These are phyloP conservation scores for Daldinia vernicosa DNA, from an alignment of 495 filamentous ascomycete species.

Conservation along the genomic window DNA sequence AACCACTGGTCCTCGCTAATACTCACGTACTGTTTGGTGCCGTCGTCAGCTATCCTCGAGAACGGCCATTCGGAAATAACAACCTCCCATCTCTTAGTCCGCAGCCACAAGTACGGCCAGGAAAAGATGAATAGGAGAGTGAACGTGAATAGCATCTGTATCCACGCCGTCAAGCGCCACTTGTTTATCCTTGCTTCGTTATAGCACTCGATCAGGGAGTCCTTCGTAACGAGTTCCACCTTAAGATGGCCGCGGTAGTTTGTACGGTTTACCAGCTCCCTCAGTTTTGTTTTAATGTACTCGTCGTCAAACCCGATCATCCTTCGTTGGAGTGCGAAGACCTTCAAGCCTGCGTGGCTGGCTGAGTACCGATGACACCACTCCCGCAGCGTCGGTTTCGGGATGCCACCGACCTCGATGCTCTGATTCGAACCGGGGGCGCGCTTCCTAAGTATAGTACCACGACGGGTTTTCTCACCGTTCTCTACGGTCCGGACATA, in stretches of 20 bases:
- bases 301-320: conserved; percentile 62
- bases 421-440: conserved; percentile 51
- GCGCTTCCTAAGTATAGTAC: conserved; percentile 51
- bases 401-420: conserved; percentile 47
- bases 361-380: conserved; percentile 67
- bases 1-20: conserved; percentile 59
- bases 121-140: conserved; percentile 68
- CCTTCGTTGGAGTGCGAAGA: conserved; percentile 59
- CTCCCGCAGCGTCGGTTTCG: conserved; percentile 57
- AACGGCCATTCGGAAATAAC: conserved; percentile 63
- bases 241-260: conserved; percentile 67
- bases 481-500: conserved; percentile 52
- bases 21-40: conserved; percentile 53
- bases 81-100: conserved; percentile 69
- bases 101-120: conserved; percentile 71
- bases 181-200: conserved; percentile 62
- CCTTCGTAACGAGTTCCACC: conserved; percentile 62
- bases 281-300: conserved; percentile 54
- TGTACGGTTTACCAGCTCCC: conserved; percentile 60
- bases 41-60: conserved; percentile 44
- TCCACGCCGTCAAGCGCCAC: conserved; percentile 66
- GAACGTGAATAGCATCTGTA: conserved; percentile 66
- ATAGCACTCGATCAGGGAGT: conserved; percentile 61
- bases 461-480: conserved; percentile 52
- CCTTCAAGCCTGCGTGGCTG: conserved; percentile 58